These are phyloP conservation scores for Aspergillus nomiae DNA, from an alignment of 2,329 filamentous ascomycete species.

Conservation along the genomic window DNA sequence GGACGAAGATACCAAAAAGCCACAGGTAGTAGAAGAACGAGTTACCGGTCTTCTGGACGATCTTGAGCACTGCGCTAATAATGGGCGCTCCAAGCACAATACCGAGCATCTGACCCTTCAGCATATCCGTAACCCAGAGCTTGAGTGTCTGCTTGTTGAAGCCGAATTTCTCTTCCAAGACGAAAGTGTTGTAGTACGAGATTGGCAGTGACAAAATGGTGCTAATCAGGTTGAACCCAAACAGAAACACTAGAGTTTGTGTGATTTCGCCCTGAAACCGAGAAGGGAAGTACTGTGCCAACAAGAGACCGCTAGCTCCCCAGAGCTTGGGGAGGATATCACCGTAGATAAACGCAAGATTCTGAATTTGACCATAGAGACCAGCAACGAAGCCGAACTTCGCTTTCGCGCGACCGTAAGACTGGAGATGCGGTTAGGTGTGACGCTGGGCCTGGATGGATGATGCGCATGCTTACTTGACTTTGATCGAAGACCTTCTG, in stretches of 20 bases:
- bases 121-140: slow-evolving; percentile 84
- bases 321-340: slow-evolving; percentile 91
- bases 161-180: slow-evolving; percentile 93
- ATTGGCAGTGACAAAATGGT: slow-evolving; percentile 77
- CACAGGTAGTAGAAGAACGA: slow-evolving; percentile 98
- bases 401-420: slow-evolving; percentile 93
- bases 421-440: slow-evolving; percentile 47
- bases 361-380: slow-evolving; percentile 85
- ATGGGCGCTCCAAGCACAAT: slow-evolving; percentile 82
- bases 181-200: slow-evolving; percentile 90
- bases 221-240: slow-evolving; percentile 80
- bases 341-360: slow-evolving; percentile 84
- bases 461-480: slow-evolving; percentile 56
- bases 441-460: background rate
- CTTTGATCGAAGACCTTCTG: slow-evolving; percentile 92
- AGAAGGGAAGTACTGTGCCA: slow-evolving; percentile 72
- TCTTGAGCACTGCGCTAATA: slow-evolving; percentile 87
- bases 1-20: slow-evolving; percentile 85
- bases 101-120: slow-evolving; percentile 85
- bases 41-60: slow-evolving; percentile 90
- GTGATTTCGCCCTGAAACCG: slow-evolving; percentile 89
- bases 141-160: slow-evolving; percentile 97
- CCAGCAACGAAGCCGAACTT: slow-evolving; percentile 80
- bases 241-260: slow-evolving; percentile 89
- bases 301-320: slow-evolving; percentile 73